Percentiles rank a stretch among this genome's conserved stretches.
Conservation (phyloP, 768 basidiomycete species). For the Kwoniella botswanensis region DNA sequence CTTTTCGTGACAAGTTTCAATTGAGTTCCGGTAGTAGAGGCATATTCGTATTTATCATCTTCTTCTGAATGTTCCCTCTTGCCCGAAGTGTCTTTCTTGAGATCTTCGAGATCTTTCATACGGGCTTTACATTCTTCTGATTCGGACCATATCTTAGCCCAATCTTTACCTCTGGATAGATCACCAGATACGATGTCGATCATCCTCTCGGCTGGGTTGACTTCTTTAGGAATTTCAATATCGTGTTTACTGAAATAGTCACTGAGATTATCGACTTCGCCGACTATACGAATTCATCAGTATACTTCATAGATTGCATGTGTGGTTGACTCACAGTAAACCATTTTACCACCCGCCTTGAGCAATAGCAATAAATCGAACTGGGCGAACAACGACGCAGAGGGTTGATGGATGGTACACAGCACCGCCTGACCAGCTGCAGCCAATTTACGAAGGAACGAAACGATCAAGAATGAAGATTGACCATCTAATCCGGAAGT, state of each 20-base stretch:
- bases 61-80: slow-evolving; percentile 56
- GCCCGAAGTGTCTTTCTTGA: slow-evolving; percentile 61
- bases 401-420: slow-evolving; percentile 69
- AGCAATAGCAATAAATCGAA: slow-evolving; percentile 79
- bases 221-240: slow-evolving; percentile 65
- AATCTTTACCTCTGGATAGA: slow-evolving; percentile 73
- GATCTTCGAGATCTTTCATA: slow-evolving; percentile 60
- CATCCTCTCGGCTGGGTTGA: slow-evolving; percentile 74
- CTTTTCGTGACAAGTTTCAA: slow-evolving; percentile 47
- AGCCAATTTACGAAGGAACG: slow-evolving; percentile 73
- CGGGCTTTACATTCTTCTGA: slow-evolving; percentile 64
- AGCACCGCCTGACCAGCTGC: slow-evolving; percentile 81
- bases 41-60: slow-evolving; percentile 46
- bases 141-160: slow-evolving; percentile 79
- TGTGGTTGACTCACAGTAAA: slow-evolving; percentile 24
- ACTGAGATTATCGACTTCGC: slow-evolving; percentile 37
- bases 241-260: slow-evolving; percentile 74
- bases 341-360: slow-evolving; percentile 69
- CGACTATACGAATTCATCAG: slow-evolving; percentile 19
- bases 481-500: slow-evolving; percentile 71
- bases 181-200: slow-evolving; percentile 66
- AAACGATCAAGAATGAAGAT: slow-evolving; percentile 60
- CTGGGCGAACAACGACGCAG: slow-evolving; percentile 74
- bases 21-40: slow-evolving; percentile 72
- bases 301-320: neutral